phyloP scores from a whole-genome alignment of 2,329 filamentous ascomycete species.

The Scopulariopsis brevicaulis region DNA sequence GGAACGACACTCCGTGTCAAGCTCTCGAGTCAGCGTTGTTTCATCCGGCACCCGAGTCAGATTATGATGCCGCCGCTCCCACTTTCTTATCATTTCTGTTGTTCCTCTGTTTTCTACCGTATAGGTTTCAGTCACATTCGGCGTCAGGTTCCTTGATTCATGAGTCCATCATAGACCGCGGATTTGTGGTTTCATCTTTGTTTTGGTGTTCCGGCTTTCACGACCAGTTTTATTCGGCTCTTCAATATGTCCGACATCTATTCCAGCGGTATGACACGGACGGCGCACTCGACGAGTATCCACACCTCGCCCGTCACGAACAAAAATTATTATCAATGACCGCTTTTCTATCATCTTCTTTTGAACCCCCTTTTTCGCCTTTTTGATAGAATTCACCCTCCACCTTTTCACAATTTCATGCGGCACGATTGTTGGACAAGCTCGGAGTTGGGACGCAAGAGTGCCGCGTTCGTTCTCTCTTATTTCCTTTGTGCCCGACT shows the following conservation, averaged over 20 bases:
- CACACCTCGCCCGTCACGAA: neutral
- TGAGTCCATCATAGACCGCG: constrained; percentile 7
- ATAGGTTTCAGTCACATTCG: constrained; percentile 3
- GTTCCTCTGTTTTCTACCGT: neutral
- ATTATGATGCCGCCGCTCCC: neutral
- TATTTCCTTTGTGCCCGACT: constrained; percentile 2
- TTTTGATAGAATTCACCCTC: constrained; percentile 1
- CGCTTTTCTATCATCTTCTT: constrained; percentile 1
- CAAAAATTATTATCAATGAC: neutral
- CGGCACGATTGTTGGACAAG: constrained; percentile 3
- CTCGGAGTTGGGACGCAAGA: constrained; percentile 3
- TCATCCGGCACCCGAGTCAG: neutral
- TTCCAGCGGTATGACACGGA: constrained; percentile 6
- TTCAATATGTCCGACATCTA: constrained; percentile 6
- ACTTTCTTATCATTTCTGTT: neutral
- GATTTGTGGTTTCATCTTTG: constrained; percentile 1
- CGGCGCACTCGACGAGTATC: constrained; percentile 8
- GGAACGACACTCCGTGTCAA: neutral
- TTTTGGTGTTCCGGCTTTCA: constrained; percentile 4
- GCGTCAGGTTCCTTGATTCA: constrained; percentile 6
- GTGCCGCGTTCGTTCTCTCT: constrained; percentile 2
- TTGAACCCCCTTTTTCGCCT: neutral
- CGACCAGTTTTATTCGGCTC: constrained; percentile 5
- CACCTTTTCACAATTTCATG: neutral
- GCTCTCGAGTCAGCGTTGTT: neutral